Evolutionary conservation across 495 filamentous ascomycete species (phyloP).

Genomic region (Lasiosphaeris hirsuta): DNA sequence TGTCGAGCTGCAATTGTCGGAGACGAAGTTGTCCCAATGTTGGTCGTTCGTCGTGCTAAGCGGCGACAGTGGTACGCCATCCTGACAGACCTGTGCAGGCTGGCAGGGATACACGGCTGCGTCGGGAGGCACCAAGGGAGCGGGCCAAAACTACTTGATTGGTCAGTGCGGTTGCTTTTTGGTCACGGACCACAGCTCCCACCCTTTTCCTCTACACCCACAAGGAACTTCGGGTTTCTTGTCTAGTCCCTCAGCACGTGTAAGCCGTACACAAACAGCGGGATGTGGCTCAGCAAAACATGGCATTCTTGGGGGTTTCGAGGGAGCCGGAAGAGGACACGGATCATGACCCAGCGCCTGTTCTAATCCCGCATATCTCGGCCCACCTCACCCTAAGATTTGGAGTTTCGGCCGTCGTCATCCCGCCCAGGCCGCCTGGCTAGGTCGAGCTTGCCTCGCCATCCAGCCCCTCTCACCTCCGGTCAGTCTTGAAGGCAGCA

Average conservation of each 20-base stretch:
- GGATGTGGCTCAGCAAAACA: conserved; percentile 6
- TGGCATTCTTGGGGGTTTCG: conserved; percentile 2
- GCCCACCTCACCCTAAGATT: too few relatives aligned
- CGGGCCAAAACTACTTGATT: conserved; percentile 1
- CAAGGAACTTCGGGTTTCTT: too few relatives aligned
- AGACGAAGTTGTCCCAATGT: conserved; percentile 4
- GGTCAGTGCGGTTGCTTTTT: neutral
- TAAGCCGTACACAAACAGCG: neutral
- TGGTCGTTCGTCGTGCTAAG: neutral
- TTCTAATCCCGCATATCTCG: neutral
- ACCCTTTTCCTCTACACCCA: neutral
- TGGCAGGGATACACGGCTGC: neutral
- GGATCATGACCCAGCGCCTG: neutral
- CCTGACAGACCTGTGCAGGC: neutral
- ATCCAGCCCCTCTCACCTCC: too few relatives aligned
- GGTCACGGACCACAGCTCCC: neutral
- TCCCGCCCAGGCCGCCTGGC: too few relatives aligned
- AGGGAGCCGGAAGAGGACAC: neutral
- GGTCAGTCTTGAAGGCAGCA: too few relatives aligned
- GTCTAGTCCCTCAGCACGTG: neutral
- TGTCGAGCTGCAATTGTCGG: neutral
- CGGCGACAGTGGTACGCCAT: neutral
- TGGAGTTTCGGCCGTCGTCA: too few relatives aligned
- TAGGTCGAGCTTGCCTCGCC: too few relatives aligned
- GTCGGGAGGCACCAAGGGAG: neutral